These are phyloP conservation scores for Linum lewisii DNA, from an alignment of 345 rosid genomes.

Conservation along the genomic window DNA sequence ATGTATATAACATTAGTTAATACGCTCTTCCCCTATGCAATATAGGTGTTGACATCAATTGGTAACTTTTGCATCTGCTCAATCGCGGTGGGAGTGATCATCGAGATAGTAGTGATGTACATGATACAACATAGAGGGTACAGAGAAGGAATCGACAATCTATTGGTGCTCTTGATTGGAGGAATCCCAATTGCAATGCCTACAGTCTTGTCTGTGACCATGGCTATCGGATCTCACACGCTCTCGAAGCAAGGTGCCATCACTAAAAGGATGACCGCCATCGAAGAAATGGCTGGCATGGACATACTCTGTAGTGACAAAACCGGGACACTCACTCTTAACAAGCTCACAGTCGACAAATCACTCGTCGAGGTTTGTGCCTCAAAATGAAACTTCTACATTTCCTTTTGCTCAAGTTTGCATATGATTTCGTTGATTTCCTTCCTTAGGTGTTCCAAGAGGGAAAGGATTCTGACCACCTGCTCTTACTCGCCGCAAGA, in stretches of 20 bases:
- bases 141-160: constrained; percentile 85
- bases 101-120: constrained; percentile 74
- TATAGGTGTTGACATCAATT: too few relatives aligned
- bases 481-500: constrained; percentile 63
- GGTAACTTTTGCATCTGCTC: constrained; percentile 98
- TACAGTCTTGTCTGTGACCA: constrained; percentile 86
- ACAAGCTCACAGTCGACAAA: constrained; percentile 91
- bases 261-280: constrained; percentile 96
- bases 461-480: constrained; percentile 36
- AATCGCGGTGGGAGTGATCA: constrained; percentile 62
- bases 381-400: too few relatives aligned
- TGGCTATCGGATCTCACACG: constrained; percentile 96
- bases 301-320: constrained; percentile 96
- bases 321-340: constrained; percentile 90
- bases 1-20: too few relatives aligned
- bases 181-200: constrained; percentile 99
- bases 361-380: constrained; percentile 43
- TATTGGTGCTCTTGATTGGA: constrained; percentile 91
- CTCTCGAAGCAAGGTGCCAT: constrained; percentile 91
- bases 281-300: constrained; percentile 99
- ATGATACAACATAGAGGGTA: constrained; percentile 59
- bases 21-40: too few relatives aligned
- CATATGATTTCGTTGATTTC: too few relatives aligned
- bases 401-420: too few relatives aligned
- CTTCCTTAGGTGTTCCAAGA: constrained; percentile 57